Conservation (phyloP, 441 rosid species). For the Dalechampia spathulata region DNA sequence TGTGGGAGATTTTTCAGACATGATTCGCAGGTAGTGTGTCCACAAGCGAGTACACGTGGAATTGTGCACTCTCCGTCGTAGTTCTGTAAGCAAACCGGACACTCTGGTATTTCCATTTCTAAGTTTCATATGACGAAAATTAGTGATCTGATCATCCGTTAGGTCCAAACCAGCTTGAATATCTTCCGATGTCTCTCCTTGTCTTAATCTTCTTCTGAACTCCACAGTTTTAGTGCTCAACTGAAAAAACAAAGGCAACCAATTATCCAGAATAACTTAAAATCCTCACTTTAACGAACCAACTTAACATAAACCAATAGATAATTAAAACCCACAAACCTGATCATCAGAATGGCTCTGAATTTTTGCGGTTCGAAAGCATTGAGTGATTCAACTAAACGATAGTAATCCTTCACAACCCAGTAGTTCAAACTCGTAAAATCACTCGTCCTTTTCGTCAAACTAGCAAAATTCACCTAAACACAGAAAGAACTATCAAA, state of each 20-base stretch:
- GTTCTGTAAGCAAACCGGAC: constrained; percentile 79
- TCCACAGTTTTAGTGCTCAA: constrained; percentile 72
- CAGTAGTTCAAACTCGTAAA: constrained; percentile 66
- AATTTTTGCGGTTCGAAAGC: constrained; percentile 47
- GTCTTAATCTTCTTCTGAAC: constrained; percentile 55
- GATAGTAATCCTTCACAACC: constrained; percentile 86
- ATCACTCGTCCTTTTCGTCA: constrained; percentile 43
- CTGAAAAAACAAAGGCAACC: constrained; percentile 25
- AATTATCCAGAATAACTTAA: constrained; percentile 10
- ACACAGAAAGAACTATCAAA: background rate
- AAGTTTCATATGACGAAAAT: background rate
- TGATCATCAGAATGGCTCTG: constrained; percentile 63
- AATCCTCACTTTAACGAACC: background rate
- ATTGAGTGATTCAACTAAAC: constrained; percentile 66
- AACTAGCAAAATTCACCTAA: constrained; percentile 43
- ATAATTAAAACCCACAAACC: constrained; percentile 34
- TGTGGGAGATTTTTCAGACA: constrained; percentile 60
- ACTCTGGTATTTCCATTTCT: constrained; percentile 57
- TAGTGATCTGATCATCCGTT: constrained; percentile 5
- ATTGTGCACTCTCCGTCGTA: constrained; percentile 51
- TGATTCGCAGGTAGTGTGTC: constrained; percentile 73
- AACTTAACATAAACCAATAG: constrained; percentile 11
- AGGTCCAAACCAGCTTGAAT: constrained; percentile 74
- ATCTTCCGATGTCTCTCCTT: constrained; percentile 65
- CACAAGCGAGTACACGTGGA: constrained; percentile 82